Percentiles rank a stretch among this genome's conserved stretches.
phyloP scores from a whole-genome alignment of 2,329 filamentous ascomycete genomes.

The Colletotrichum sublineola region DNA sequence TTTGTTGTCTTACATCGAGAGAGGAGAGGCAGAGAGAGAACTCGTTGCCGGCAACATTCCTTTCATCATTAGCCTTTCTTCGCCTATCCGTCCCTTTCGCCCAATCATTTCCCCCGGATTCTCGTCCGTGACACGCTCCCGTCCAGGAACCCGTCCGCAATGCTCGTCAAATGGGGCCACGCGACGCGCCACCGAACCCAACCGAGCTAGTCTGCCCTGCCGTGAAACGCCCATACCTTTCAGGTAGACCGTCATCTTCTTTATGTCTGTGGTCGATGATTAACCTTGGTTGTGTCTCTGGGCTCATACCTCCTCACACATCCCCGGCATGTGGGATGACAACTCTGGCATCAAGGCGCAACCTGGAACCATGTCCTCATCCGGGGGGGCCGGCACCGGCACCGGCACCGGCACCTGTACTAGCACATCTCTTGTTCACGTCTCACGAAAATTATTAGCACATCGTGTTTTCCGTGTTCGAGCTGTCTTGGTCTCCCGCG shows the following conservation, averaged over 20 bases:
- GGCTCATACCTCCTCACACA: not conserved
- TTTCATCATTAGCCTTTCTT: not conserved
- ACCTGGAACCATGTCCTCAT: too few relatives aligned
- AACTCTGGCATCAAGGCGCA: not conserved
- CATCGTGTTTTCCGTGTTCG: not conserved
- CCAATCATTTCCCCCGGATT: not conserved
- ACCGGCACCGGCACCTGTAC: not conserved
- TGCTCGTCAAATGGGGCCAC: conserved; percentile 21
- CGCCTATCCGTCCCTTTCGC: not conserved
- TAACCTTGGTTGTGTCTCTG: not conserved
- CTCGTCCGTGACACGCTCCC: conserved; percentile 1
- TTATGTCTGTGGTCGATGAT: not conserved
- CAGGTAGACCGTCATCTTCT: not conserved
- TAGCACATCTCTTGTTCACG: not conserved
- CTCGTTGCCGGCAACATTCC: too few relatives aligned
- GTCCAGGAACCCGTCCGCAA: conserved; percentile 28
- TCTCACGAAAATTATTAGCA: not conserved
- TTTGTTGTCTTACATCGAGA: too few relatives aligned
- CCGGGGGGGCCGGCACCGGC: too few relatives aligned
- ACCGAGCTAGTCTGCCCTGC: conserved; percentile 9
- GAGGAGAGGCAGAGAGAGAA: too few relatives aligned
- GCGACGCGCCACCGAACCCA: conserved; percentile 9
- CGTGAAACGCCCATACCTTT: conserved; percentile 24
- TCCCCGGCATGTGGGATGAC: not conserved
- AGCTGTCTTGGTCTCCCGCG: not conserved